A percentile compares a stretch with the other conserved stretches of the same genome.
Evolutionary conservation across 257 asterid genomes (phyloP).

Genomic region (Primulina tabacum): DNA sequence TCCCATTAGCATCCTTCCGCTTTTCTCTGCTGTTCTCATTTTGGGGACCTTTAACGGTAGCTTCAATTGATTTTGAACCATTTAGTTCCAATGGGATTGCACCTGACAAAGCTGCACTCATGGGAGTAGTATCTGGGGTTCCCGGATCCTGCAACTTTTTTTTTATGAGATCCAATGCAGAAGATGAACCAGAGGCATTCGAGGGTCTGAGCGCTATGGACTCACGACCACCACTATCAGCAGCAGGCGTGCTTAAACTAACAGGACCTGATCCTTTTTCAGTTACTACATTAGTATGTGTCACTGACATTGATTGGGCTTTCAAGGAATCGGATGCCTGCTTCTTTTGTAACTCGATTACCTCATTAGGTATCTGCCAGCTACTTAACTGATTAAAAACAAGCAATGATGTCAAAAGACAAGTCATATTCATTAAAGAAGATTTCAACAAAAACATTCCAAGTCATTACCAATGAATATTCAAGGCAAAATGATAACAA

Average conservation of each 20-base stretch:
- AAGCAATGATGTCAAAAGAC: conserved; percentile 23
- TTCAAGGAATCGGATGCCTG: conserved; percentile 60
- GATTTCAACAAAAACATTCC: background rate
- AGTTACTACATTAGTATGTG: conserved; percentile 38
- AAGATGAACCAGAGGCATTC: conserved; percentile 48
- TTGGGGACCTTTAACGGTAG: conserved; percentile 44
- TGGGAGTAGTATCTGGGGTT: conserved; percentile 58
- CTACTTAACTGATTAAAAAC: conserved; percentile 71
- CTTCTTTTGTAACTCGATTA: conserved; percentile 70
- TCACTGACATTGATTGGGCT: conserved; percentile 47
- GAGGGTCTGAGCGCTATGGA: conserved; percentile 63
- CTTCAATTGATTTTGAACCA: conserved; percentile 59
- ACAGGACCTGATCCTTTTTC: conserved; percentile 67
- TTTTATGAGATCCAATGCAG: conserved; percentile 96
- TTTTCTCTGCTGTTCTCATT: conserved; percentile 67
- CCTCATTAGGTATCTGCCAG: conserved; percentile 95
- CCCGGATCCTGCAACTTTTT: conserved; percentile 96
- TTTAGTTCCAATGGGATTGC: conserved; percentile 43
- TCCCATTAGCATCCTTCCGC: conserved; percentile 58
- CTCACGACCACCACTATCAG: conserved; percentile 94
- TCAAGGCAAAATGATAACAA: background rate
- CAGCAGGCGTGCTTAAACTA: conserved; percentile 85
- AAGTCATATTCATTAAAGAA: conserved; percentile 10
- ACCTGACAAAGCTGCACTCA: conserved; percentile 33
- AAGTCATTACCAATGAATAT: background rate